Conservation (phyloP, 306 rosid species). For the Rubus parviflorus region DNA sequence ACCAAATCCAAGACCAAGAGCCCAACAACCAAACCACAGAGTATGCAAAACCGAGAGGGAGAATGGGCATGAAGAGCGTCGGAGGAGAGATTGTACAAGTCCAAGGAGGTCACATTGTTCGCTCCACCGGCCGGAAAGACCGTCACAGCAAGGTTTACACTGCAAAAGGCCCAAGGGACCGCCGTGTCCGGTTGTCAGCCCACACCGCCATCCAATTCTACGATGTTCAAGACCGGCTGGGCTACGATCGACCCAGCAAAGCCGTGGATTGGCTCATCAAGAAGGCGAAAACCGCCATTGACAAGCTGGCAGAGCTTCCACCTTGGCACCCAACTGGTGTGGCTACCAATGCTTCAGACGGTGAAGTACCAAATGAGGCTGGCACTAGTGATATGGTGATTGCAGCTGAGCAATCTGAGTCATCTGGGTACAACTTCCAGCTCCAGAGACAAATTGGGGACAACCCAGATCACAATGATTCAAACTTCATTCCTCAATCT, state of each 20-base stretch:
- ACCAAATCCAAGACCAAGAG: constrained; percentile 22
- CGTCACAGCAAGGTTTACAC: constrained; percentile 83
- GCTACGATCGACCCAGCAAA: constrained; percentile 82
- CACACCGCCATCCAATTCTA: constrained; percentile 87
- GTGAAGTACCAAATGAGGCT: constrained; percentile 26
- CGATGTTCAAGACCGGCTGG: constrained; percentile 84
- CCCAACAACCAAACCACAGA: constrained; percentile 9
- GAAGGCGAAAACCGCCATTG: constrained; percentile 69
- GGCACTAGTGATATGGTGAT: constrained; percentile 40
- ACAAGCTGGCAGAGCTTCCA: constrained; percentile 70
- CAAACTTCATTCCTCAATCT: constrained; percentile 37
- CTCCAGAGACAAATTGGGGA: constrained; percentile 42
- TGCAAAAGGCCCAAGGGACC: constrained; percentile 73
- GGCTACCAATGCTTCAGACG: constrained; percentile 13
- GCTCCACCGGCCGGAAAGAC: constrained; percentile 65
- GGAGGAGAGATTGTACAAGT: constrained; percentile 70
- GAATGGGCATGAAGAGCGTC: constrained; percentile 63
- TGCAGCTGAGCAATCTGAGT: constrained; percentile 52
- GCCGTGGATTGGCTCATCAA: constrained; percentile 94
- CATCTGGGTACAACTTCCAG: constrained; percentile 64
- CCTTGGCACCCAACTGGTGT: constrained; percentile 50
- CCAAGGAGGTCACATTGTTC: constrained; percentile 82
- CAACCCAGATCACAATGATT: constrained; percentile 30
- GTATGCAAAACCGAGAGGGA: constrained; percentile 19
- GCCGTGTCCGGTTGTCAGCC: constrained; percentile 70